Conservation (phyloP, 768 basidiomycete genomes). For the Tylopilus rubrobrunneus region DNA sequence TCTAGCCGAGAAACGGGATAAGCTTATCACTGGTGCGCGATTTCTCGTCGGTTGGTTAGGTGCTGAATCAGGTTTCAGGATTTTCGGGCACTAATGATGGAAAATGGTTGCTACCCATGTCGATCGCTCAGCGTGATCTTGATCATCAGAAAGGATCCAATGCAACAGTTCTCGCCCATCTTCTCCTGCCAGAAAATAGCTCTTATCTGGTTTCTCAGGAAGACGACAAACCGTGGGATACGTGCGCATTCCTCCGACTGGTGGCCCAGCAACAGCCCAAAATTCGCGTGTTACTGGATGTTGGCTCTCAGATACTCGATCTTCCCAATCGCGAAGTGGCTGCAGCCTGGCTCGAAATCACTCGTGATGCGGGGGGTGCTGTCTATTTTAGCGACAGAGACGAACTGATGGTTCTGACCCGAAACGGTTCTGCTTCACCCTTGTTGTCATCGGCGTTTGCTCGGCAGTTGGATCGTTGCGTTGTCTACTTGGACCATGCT, state of each 20-base stretch:
- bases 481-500: slow-evolving; percentile 25
- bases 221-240: neutral
- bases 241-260: neutral
- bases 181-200: slow-evolving; percentile 18
- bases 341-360: slow-evolving; percentile 35
- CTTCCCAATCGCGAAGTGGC: slow-evolving; percentile 40
- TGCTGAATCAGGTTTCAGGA: slow-evolving; percentile 10
- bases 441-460: slow-evolving; percentile 27
- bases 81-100: slow-evolving; percentile 39
- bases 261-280: neutral
- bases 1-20: slow-evolving; percentile 24
- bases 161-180: slow-evolving; percentile 31
- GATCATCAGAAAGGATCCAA: slow-evolving; percentile 35
- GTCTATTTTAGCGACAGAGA: slow-evolving; percentile 8
- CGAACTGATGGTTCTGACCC: slow-evolving; percentile 27
- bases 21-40: slow-evolving; percentile 7
- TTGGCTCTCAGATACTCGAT: slow-evolving; percentile 52
- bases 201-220: slow-evolving; percentile 6
- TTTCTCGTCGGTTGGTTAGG: no score
- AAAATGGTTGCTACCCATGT: slow-evolving; percentile 33
- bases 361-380: slow-evolving; percentile 15
- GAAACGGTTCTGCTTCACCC: slow-evolving; percentile 16
- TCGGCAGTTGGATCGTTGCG: slow-evolving; percentile 27
- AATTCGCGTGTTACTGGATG: neutral
- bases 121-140: slow-evolving; percentile 27